Evolutionary conservation across 164 flowering plant species (phyloP), one percentile per base, ranked within the genome.

Genomic region (Protea cynaroides): DNA sequence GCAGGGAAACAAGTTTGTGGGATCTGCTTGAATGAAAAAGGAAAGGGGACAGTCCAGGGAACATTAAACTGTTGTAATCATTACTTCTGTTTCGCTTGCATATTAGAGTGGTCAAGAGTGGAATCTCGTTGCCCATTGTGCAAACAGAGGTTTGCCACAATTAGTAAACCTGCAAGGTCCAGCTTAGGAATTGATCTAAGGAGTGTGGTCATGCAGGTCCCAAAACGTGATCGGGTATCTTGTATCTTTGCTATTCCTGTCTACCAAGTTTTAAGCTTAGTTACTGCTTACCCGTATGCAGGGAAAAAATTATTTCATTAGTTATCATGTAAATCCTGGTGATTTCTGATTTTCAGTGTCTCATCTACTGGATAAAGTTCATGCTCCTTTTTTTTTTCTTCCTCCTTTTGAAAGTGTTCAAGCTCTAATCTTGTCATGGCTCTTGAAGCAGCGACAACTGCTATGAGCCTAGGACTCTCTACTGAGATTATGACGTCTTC

Each of bases 81-180:
- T 71, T 90, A 81, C 62, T 95, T 92, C 65, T 95, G 99, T 68
- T 95, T 86, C 63, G 70, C 81, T 53, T 95, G 99, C 80, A 92
- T 95, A 60, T 81, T 87, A 85, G 98, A 88, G 70, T 95, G 99
- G 99, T 87, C 97, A 21, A 92, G 90, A 71, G 97, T 92, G 69
- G 99, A 95, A 79, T 84, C 98, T 44, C 96, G 98, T 37, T 95
- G 99, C 74, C 99, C 99, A 0, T 65, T 90, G 44, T 95, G 99
- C 78, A 95, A 92, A 79, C 98, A 89, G 73, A 83, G 98, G 70
- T 90, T 95, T 67, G 50, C 52, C 60, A 81, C 95, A 17, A 88
- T 95, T 53, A 82, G 78, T 62, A 92, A 85, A 71, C 76, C 83
- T 57, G 80, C 83, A 64, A 81, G 80, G 69, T 68, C 74, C 19